Conservation (phyloP, 495 filamentous ascomycete genomes). For the Podospora conica region DNA sequence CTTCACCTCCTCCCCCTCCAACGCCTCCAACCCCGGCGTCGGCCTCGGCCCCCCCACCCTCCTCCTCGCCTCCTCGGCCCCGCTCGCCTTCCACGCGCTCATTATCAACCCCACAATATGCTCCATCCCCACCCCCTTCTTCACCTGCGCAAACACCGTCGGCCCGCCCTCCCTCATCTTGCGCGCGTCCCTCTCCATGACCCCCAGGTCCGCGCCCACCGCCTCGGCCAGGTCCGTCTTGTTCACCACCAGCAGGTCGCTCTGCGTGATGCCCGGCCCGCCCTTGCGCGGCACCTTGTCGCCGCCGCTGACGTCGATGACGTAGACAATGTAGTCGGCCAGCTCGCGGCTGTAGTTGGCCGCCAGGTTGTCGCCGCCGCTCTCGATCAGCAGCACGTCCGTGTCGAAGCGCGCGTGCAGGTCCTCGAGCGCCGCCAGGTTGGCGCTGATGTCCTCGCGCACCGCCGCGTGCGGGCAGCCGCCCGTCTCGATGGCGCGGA, state of each 20-base stretch:
- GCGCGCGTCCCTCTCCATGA: conserved; percentile 92
- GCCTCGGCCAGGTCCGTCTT: conserved; percentile 92
- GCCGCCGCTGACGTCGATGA: conserved; percentile 95
- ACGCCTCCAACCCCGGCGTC: conserved; percentile 43
- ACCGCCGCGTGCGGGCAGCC: conserved; percentile 97
- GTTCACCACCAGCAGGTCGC: conserved; percentile 86
- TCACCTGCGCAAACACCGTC: conserved; percentile 95
- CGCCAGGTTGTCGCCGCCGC: conserved; percentile 91
- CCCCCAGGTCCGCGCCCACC: conserved; percentile 81
- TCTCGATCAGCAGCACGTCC: conserved; percentile 82
- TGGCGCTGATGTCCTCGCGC: conserved; percentile 91
- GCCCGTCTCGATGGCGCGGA: conserved; percentile 94
- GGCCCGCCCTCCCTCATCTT: conserved; percentile 96
- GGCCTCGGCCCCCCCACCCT: conserved; percentile 45
- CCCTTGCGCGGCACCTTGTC: conserved; percentile 97
- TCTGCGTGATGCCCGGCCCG: conserved; percentile 93
- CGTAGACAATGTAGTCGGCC: conserved; percentile 96
- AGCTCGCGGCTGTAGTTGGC: conserved; percentile 93
- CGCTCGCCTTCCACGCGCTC: conserved; percentile 86
- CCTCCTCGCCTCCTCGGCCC: conserved; percentile 58
- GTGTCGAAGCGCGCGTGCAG: conserved; percentile 71
- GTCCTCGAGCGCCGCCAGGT: conserved; percentile 84
- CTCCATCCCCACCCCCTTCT: conserved; percentile 76
- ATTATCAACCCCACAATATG: conserved; percentile 83
- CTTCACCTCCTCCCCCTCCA: conserved; percentile 9